Evolutionary conservation across 75 land plant genomes (phyloP), one percentile per base, ranked within the genome.

Genomic region (Chamaecyparis obtusa): DNA sequence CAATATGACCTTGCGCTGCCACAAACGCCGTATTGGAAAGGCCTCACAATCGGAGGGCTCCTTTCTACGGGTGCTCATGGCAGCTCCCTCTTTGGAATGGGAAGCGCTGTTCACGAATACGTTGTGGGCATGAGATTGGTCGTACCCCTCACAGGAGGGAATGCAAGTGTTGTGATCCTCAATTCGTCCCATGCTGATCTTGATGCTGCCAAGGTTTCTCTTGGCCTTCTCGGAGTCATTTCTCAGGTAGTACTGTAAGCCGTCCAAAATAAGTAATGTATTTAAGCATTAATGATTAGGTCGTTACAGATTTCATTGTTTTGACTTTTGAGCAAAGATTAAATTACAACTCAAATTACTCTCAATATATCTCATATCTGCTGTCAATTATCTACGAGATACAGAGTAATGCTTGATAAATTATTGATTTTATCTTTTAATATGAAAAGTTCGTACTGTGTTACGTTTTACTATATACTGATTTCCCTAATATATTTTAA

Each of bases 161-260:
- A 95, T 0, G 95, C 88, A 8, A 90, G 72, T 55, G 93, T 93
- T 10, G 67, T 93, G 46, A 77, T 46, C 5, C 79, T 95, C 27
- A 89, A 41, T 27, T 87, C 48, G 8, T 75, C 71, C 16, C 37
- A 89, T 15, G 85, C 88, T 0, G 93, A 91, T 17, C 82, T 96
- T 41, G 86, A 95, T 88, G 98, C 98, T 5, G 96, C 87, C 1
- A 94, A 86, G 83, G 90, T 95, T 1, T 95, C 96, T 7, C 91
- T 96, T 21, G 98, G 96, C 15, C 95, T 96, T 41, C 92, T 96
- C 71, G 98, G 98, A 37, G 94, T 95, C 84, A 88, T 96, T 64
- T 94, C 98, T 1, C 93, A 92, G 91, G 96, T 94, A 72, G 2
- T 9, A 49, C 1, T 49, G 9, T 10, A 49, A 49, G 51, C 51